A percentile compares a stretch with the other conserved stretches of the same genome.
These are phyloP conservation scores for Amborella trichopoda DNA, from an alignment of 164 flowering plant species.

Conservation along the genomic window DNA sequence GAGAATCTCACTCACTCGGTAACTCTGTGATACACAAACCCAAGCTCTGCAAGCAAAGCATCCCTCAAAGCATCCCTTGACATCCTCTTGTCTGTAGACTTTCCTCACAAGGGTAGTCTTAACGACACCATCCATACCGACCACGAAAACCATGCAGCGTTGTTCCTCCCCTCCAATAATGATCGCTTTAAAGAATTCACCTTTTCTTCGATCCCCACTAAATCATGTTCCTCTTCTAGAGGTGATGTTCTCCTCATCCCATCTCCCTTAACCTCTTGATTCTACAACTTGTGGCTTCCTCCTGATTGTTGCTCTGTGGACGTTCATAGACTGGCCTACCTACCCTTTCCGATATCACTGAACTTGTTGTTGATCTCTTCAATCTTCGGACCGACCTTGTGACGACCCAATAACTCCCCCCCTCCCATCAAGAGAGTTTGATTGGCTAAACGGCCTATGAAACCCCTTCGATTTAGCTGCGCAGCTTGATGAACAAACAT, in stretches of 20 bases:
- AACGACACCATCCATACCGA: constrained; percentile 5
- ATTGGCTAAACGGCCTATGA: not conserved
- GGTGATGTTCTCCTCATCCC: not conserved
- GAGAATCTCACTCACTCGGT: not conserved
- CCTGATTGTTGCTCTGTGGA: not conserved
- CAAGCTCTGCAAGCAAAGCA: constrained; percentile 2
- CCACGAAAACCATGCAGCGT: constrained; percentile 6
- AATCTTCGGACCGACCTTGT: not conserved
- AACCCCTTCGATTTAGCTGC: not conserved
- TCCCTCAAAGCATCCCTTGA: constrained; percentile 2
- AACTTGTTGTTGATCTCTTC: not conserved
- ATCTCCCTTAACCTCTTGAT: not conserved
- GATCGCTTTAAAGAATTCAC: not conserved
- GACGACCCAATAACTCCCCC: not conserved
- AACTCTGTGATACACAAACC: constrained; percentile 6
- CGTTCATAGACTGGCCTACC: not conserved
- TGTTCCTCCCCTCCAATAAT: too few relatives aligned
- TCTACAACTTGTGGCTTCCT: not conserved
- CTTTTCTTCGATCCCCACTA: constrained; percentile 3
- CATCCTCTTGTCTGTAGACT: not conserved
- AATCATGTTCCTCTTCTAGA: not conserved
- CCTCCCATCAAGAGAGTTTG: not conserved
- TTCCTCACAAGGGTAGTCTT: constrained; percentile 8
- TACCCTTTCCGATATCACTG: not conserved
- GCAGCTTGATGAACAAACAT: not conserved